Evolutionary conservation across 106 monocot species (phyloP).

Genomic region (Alisma plantagoaquatica): DNA sequence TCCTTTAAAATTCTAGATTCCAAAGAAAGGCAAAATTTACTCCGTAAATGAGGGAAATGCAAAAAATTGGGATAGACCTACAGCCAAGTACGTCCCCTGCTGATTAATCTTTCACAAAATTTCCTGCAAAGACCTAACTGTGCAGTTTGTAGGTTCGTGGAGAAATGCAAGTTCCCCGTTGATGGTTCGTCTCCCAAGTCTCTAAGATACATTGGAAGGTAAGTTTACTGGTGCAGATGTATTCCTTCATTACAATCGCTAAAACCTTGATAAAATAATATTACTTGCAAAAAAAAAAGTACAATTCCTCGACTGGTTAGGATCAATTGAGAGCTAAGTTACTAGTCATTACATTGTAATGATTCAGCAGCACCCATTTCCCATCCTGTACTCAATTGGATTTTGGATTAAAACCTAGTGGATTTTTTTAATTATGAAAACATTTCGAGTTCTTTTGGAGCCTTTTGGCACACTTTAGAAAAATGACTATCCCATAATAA

Average conservation of each 20-base stretch:
- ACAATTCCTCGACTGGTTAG: no score
- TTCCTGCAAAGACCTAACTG: not conserved
- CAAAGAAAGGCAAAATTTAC: constrained; percentile 92
- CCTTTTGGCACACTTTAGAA: no score
- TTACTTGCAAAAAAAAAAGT: no score
- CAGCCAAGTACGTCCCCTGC: constrained; percentile 50
- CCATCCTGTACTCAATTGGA: no score
- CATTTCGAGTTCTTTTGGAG: not conserved
- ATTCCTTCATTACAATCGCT: constrained; percentile 1
- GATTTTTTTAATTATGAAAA: not conserved
- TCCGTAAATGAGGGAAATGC: constrained; percentile 99
- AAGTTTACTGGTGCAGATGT: not conserved
- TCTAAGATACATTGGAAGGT: constrained; percentile 98
- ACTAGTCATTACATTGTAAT: not conserved
- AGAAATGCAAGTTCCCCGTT: constrained; percentile 86
- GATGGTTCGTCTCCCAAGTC: constrained; percentile 90
- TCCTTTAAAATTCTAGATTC: no score
- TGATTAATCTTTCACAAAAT: not conserved
- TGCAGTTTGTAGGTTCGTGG: constrained; percentile 56
- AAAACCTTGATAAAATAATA: not conserved
- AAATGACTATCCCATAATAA: no score
- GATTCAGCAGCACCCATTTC: not conserved
- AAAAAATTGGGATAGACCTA: constrained; percentile 92
- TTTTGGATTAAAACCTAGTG: no score
- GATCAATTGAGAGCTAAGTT: no score